Evolutionary conservation across 1,284 basidiomycete species (phyloP).

Genomic region (Peniophora sp.): DNA sequence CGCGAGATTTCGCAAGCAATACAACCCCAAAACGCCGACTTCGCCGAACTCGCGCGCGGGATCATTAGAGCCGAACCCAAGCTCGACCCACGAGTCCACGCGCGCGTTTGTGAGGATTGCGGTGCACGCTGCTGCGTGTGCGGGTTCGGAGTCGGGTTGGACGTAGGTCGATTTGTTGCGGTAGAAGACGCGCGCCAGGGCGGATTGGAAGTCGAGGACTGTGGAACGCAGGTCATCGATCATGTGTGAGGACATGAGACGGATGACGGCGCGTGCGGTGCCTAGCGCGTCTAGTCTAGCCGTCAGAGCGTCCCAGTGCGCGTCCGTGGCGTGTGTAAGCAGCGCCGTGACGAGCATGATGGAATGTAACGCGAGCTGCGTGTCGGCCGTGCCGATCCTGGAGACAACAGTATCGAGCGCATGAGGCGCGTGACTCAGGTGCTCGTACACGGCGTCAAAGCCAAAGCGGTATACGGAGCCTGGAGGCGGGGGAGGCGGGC

Average conservation of each 20-base stretch:
- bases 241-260: slow-evolving; percentile 80
- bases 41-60: slow-evolving; percentile 76
- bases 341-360: slow-evolving; percentile 89
- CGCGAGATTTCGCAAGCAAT: slow-evolving; percentile 75
- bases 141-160: slow-evolving; percentile 54
- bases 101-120: slow-evolving; percentile 68
- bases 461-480: slow-evolving; percentile 76
- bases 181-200: slow-evolving; percentile 76
- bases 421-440: slow-evolving; percentile 63
- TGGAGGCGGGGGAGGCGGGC: slow-evolving; percentile 39
- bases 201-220: slow-evolving; percentile 89
- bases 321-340: slow-evolving; percentile 69
- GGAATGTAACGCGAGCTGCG: slow-evolving; percentile 78
- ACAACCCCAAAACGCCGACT: slow-evolving; percentile 80
- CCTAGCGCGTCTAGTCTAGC: slow-evolving; percentile 72
- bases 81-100: slow-evolving; percentile 67
- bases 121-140: slow-evolving; percentile 56
- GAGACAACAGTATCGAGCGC: slow-evolving; percentile 73
- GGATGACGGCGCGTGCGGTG: slow-evolving; percentile 77
- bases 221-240: slow-evolving; percentile 81
- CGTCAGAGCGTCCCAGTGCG: slow-evolving; percentile 73
- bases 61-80: slow-evolving; percentile 78
- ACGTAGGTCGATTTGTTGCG: slow-evolving; percentile 75
- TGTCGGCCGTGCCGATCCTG: slow-evolving; percentile 75
- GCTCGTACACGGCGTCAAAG: slow-evolving; percentile 74